These are phyloP conservation scores for Pestalotiopsis sp. DNA, from an alignment of 2,329 filamentous ascomycete genomes.

Conservation along the genomic window DNA sequence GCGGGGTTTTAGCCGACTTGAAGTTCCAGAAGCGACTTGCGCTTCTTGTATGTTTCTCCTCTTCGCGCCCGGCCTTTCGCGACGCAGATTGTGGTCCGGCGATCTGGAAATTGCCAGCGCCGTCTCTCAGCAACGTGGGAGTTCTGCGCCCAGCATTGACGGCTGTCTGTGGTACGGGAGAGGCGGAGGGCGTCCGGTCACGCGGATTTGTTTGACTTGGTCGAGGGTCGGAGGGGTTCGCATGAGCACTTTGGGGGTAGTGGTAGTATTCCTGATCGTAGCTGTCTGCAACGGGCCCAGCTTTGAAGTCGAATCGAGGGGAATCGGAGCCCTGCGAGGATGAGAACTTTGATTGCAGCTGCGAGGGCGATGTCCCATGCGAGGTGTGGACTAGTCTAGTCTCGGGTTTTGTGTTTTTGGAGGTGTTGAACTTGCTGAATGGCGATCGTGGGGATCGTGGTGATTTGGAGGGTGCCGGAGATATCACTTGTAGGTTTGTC, in stretches of 20 bases:
- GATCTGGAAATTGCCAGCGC: constrained; percentile 2
- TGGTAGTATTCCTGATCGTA: constrained; percentile 13
- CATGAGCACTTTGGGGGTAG: constrained; percentile 8
- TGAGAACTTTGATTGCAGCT: constrained; percentile 11
- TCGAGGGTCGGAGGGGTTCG: constrained; percentile 2
- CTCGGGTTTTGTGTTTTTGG: constrained; percentile 23
- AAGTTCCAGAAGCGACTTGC: constrained; percentile 34
- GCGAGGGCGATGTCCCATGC: constrained; percentile 5
- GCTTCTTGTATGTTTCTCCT: constrained; percentile 31
- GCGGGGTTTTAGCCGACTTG: constrained; percentile 21
- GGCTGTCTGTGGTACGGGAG: neutral
- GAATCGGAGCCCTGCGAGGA: neutral
- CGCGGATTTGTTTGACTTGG: constrained; percentile 7
- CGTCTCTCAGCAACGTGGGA: constrained; percentile 1
- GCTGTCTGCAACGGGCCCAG: constrained; percentile 10
- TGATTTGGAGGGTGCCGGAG: constrained; percentile 27
- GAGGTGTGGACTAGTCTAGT: constrained; percentile 11
- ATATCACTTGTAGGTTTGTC: constrained; percentile 24
- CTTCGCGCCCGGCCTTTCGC: constrained; percentile 16
- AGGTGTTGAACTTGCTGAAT: constrained; percentile 30
- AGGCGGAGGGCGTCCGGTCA: constrained; percentile 1
- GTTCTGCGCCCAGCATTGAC: constrained; percentile 1
- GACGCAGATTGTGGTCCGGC: neutral
- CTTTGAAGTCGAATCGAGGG: constrained; percentile 15
- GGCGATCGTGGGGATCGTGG: constrained; percentile 32